phyloP scores from a whole-genome alignment of 2,329 filamentous ascomycete genomes.

The Apiospora phragmitis region DNA sequence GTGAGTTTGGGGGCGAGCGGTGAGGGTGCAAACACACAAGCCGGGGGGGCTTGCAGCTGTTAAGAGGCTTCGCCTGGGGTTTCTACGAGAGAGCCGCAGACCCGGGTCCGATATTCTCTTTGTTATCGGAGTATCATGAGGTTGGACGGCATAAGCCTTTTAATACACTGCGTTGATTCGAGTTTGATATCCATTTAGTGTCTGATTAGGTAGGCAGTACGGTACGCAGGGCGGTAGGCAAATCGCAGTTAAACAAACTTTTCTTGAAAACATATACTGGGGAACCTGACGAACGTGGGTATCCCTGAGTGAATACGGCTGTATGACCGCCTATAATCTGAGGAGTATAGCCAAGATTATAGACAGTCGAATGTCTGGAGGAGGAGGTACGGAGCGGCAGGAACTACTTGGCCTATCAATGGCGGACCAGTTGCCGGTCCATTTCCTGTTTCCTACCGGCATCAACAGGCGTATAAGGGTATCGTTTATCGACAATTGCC shows the following conservation, averaged over 20 bases:
- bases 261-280: background rate
- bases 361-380: background rate
- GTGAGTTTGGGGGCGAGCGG: constrained; percentile 52
- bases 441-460: background rate
- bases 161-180: constrained; percentile 11
- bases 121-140: constrained; percentile 7
- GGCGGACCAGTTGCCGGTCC: background rate
- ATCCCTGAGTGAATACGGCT: background rate
- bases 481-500: background rate
- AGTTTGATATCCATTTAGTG: constrained; percentile 12
- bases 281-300: background rate
- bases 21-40: constrained; percentile 59
- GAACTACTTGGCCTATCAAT: background rate
- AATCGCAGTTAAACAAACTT: background rate
- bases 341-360: background rate
- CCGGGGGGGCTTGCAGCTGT: constrained; percentile 57
- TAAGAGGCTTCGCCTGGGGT: constrained; percentile 32
- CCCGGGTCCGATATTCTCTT: background rate
- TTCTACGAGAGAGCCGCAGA: background rate
- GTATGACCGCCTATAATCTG: background rate
- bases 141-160: constrained; percentile 11
- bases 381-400: background rate
- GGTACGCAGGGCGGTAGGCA: constrained; percentile 1
- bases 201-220: background rate
- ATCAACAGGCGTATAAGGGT: background rate